Percentiles rank a stretch among this genome's conserved stretches.
phyloP scores from a whole-genome alignment of 495 filamentous ascomycete species.

The Podospora tetraspora region DNA sequence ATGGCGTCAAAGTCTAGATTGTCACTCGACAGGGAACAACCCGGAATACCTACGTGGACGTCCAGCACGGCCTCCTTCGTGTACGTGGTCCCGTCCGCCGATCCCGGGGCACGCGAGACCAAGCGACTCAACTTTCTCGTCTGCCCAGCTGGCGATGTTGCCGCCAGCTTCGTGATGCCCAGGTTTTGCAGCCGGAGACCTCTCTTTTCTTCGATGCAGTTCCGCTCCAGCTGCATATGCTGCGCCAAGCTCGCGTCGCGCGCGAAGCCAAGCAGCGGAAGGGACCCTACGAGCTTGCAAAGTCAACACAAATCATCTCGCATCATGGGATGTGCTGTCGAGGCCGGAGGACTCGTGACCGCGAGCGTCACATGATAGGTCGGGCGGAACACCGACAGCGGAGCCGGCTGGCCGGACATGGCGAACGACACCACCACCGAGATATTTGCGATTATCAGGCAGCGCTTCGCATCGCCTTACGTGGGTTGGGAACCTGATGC shows the following conservation, averaged over 20 bases:
- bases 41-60: not conserved
- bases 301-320: not conserved
- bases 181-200: not conserved
- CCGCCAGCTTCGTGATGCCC: not conserved
- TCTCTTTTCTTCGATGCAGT: not conserved
- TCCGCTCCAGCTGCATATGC: not conserved
- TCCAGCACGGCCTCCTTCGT: not conserved
- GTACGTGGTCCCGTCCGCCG: not conserved
- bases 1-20: not conserved
- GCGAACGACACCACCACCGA: not conserved
- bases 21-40: not conserved
- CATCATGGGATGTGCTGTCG: not conserved
- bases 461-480: not conserved
- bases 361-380: not conserved
- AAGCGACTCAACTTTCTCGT: not conserved
- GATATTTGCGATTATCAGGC: not conserved
- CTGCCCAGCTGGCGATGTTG: not conserved
- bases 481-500: not conserved
- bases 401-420: not conserved
- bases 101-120: not conserved
- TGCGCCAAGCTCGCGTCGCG: not conserved
- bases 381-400: not conserved
- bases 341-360: not conserved
- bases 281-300: not conserved
- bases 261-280: not conserved